Evolutionary conservation across 345 rosid species (phyloP), one percentile per base, ranked within the genome.

Genomic region (Syzygium jambos): DNA sequence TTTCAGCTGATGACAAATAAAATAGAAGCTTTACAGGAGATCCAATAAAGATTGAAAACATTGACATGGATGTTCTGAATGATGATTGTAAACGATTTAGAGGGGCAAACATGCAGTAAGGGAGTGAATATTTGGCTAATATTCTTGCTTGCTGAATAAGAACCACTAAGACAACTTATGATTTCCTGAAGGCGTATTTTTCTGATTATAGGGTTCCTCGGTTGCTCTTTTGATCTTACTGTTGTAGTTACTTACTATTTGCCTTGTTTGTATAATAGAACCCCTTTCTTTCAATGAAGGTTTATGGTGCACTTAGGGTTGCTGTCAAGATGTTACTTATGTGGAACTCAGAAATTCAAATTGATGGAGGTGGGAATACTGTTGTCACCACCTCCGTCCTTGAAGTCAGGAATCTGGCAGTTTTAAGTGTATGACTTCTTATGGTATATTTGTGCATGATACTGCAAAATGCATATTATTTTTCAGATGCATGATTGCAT

Each of bases 391-490:
- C 98, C 78, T 98, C 99, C 87, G 87, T 96, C 88, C 95, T 98
- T 91, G 99, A 98, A 95, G 98, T 93, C 93, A 95, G 98, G 89
- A 98, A 98, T 94, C 95, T 98, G 82, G 97, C 96, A 88, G 99
- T 96, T 91, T 93, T 98, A 82, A 96, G 91, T 96, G 99, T 98
- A 98, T 78, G 92, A 59, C 89, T 85, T 77, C 88, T 59, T 87
- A 84, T 59, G 88, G 78, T 51, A 19, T 22, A 77, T 53, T 38
- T 83, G 51, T 87, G 16, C 38, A 55, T 59, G 49, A 34, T 55
- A 5, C 49, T 34, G 49, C 49, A 34, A 73, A 73, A 73, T 73
- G 80, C 80, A 73, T 73, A 73, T 73, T 73, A 38, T 34, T 73
- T 73, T 55, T 46, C 53, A 43, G 84, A 77, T 29, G 22, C 77